Conservation (phyloP, 2,329 filamentous ascomycete genomes). For the Calonectria multiphialidica region DNA sequence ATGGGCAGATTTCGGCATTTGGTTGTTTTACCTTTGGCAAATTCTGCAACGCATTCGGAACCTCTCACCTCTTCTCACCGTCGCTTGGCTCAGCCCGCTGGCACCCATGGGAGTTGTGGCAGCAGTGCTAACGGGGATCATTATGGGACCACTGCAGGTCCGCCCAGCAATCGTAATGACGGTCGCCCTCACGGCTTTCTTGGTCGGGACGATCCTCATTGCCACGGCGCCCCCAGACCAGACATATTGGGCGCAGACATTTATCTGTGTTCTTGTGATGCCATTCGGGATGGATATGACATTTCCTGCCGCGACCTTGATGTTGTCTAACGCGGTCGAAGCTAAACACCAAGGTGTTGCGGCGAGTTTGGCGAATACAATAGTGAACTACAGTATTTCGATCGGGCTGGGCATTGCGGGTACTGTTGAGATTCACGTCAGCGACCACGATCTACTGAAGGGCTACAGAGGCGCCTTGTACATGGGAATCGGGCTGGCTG, state of each 20-base stretch:
- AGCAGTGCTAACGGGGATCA: not conserved
- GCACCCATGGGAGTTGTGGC: not conserved
- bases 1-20: not conserved
- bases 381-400: not conserved
- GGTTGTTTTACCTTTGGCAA: not conserved
- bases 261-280: not conserved
- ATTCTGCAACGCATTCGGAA: not conserved
- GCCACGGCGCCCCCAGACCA: not conserved
- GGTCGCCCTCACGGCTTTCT: not conserved
- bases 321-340: not conserved
- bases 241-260: not conserved
- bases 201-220: not conserved
- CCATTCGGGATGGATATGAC: conserved; percentile 1
- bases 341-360: not conserved
- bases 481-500: not conserved
- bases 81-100: not conserved
- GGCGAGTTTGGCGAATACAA: not conserved
- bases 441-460: not conserved
- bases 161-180: not conserved
- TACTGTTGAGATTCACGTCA: not conserved
- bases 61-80: not conserved
- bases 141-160: not conserved
- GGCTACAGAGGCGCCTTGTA: not conserved
- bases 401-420: not conserved
- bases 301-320: not conserved